Percentiles rank a stretch among this genome's conserved stretches.
Evolutionary conservation across 1,284 basidiomycete genomes (phyloP).

Genomic region (Paramarasmius palmivorus): DNA sequence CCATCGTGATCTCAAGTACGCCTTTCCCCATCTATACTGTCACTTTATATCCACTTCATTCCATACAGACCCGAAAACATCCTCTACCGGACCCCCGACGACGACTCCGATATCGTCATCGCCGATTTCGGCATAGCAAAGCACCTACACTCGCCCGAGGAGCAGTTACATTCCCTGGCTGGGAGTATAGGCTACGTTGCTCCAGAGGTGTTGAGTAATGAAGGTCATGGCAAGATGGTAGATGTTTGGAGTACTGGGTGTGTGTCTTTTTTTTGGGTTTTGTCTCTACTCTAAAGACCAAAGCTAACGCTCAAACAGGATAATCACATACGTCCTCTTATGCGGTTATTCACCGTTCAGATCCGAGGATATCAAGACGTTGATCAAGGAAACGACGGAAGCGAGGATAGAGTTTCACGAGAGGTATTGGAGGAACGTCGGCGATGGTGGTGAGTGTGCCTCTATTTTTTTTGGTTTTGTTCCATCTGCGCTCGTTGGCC

Average conservation of each 20-base stretch:
- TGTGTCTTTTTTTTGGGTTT: conserved; percentile 23
- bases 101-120: conserved; percentile 83
- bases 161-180: conserved; percentile 80
- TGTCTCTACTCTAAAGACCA: neutral
- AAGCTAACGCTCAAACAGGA: conserved; percentile 41
- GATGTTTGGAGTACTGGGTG: conserved; percentile 94
- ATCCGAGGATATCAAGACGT: conserved; percentile 74
- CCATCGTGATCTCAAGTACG: conserved; percentile 87
- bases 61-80: conserved; percentile 87
- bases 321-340: conserved; percentile 91
- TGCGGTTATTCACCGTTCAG: conserved; percentile 96
- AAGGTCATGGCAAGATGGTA: conserved; percentile 89
- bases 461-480: neutral
- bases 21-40: conserved; percentile 1
- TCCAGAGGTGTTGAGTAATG: conserved; percentile 84
- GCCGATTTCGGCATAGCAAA: conserved; percentile 97
- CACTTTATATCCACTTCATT: neutral
- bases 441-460: conserved; percentile 55
- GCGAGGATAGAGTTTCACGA: conserved; percentile 91
- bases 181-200: conserved; percentile 95
- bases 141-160: conserved; percentile 76
- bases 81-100: conserved; percentile 77
- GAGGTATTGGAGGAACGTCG: conserved; percentile 92
- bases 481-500: too few species aligned
- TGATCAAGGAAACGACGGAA: conserved; percentile 81